Evolutionary conservation across 148 eudicot species (phyloP).

Genomic region (Cornus controversa): DNA sequence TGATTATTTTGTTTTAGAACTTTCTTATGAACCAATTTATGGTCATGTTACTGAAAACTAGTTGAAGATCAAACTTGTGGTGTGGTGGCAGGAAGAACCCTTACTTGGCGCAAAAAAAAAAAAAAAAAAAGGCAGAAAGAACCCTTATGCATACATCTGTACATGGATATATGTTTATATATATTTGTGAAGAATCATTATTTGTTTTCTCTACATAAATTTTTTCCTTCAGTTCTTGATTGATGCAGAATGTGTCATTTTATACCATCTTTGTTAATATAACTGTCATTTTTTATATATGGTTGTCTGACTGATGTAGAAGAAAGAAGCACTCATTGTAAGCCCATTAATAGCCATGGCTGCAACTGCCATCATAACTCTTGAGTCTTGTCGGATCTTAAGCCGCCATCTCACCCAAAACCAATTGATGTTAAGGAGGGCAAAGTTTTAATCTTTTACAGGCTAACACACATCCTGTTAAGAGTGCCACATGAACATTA

Average conservation of each 20-base stretch:
- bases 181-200: background rate
- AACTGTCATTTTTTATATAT: too few relatives aligned
- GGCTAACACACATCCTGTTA: too few relatives aligned
- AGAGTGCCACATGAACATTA: too few relatives aligned
- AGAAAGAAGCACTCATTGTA: background rate
- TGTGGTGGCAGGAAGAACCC: background rate
- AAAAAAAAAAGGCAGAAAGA: background rate
- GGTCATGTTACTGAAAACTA: background rate
- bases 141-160: background rate
- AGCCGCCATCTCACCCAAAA: too few relatives aligned
- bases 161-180: background rate
- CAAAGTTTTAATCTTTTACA: too few relatives aligned
- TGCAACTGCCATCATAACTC: background rate
- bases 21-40: background rate
- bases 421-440: too few relatives aligned
- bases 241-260: background rate
- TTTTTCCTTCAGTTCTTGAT: background rate
- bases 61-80: slow-evolving; percentile 8
- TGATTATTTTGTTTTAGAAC: background rate
- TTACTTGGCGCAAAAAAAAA: too few relatives aligned
- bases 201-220: background rate
- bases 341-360: background rate
- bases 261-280: background rate
- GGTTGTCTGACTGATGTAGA: background rate
- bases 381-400: too few relatives aligned